These are phyloP conservation scores for Rhodotorula sp. DNA, from an alignment of 1,284 basidiomycete genomes.

Conservation along the genomic window DNA sequence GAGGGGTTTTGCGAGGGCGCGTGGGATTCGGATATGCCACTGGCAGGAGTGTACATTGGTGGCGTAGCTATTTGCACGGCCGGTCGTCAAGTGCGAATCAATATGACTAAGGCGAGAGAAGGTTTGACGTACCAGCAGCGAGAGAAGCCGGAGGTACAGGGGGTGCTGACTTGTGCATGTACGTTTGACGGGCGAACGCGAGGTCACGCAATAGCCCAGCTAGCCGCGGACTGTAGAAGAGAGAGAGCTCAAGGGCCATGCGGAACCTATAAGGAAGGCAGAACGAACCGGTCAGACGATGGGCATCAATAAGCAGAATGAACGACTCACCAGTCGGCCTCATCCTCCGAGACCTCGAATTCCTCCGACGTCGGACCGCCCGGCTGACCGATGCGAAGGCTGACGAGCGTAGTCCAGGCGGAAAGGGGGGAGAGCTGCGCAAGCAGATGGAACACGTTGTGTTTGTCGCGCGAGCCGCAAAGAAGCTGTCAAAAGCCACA, in stretches of 20 bases:
- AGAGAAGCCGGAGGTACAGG: not conserved
- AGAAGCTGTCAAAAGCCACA: constrained; percentile 17
- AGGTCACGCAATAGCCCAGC: not conserved
- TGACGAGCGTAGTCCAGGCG: constrained; percentile 24
- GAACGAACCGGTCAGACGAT: too few species aligned
- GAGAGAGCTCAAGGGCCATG: constrained; percentile 26
- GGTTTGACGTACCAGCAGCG: not conserved
- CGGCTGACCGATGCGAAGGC: constrained; percentile 16
- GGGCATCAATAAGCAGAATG: not conserved
- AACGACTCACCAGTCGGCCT: constrained; percentile 32
- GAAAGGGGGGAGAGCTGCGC: constrained; percentile 22
- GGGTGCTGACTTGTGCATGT: not conserved
- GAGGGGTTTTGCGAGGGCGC: not conserved
- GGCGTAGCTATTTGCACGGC: too few species aligned
- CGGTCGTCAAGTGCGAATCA: too few species aligned
- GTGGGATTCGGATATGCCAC: not conserved
- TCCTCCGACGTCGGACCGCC: constrained; percentile 27
- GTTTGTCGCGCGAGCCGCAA: constrained; percentile 32
- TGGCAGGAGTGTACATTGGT: not conserved
- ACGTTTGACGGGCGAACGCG: not conserved
- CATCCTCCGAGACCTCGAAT: constrained; percentile 31
- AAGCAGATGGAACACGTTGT: constrained; percentile 34
- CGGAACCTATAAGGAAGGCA: constrained; percentile 14
- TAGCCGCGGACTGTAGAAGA: constrained; percentile 26
- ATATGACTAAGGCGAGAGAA: not conserved